phyloP scores from a whole-genome alignment of 169 alveolate genomes.

The Plasmodium billcollinsi region DNA sequence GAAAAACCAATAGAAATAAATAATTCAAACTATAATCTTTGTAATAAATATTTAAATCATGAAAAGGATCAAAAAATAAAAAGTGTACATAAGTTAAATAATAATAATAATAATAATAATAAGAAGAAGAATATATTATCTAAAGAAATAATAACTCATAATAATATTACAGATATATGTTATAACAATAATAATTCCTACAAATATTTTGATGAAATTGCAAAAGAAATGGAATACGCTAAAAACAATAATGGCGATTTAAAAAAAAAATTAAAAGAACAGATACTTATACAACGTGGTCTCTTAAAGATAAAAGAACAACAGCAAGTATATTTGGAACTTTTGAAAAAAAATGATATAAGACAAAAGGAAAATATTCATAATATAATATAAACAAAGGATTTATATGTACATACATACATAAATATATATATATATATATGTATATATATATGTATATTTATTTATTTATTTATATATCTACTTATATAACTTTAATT shows the following conservation, averaged over 20 bases:
- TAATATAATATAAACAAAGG: background rate
- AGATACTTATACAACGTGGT: conserved; percentile 35
- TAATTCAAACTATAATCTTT: background rate
- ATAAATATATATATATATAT: no score
- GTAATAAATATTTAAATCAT: background rate
- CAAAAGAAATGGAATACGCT: conserved; percentile 15
- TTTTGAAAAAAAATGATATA: conserved; percentile 28
- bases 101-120: background rate
- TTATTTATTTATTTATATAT: no score
- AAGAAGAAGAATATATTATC: background rate
- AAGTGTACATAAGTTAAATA: background rate
- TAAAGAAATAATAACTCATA: background rate
- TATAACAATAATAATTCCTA: conserved; percentile 5
- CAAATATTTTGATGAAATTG: conserved; percentile 22
- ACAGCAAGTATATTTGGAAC: conserved; percentile 35
- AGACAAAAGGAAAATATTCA: conserved; percentile 11
- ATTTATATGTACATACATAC: no score
- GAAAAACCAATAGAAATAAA: background rate
- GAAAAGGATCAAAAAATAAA: background rate
- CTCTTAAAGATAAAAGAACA: conserved; percentile 36
- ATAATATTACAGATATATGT: background rate
- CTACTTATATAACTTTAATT: no score
- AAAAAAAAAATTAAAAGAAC: conserved; percentile 49
- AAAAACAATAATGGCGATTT: conserved; percentile 38
- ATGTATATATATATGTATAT: no score